phyloP scores from a whole-genome alignment of 73 alveolate genomes.

The Paramecium sexaurelia region DNA sequence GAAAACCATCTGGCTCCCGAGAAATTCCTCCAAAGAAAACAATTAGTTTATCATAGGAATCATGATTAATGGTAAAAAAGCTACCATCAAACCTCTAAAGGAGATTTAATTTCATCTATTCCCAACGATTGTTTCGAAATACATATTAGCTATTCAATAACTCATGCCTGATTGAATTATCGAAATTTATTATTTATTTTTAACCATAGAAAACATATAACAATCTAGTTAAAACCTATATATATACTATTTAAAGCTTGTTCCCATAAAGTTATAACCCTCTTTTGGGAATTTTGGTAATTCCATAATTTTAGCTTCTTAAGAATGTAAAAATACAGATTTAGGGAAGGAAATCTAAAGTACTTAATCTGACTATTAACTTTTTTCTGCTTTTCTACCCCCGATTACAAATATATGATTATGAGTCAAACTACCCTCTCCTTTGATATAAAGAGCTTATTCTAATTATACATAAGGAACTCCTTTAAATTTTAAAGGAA shows the following conservation, averaged over 20 bases:
- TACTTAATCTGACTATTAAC: neutral
- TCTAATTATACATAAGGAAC: neutral
- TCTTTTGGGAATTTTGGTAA: neutral
- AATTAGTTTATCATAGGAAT: neutral
- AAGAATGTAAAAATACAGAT: neutral
- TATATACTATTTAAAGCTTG: neutral
- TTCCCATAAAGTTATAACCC: constrained; percentile 14
- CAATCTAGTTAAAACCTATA: neutral
- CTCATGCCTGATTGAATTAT: neutral
- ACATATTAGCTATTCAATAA: neutral
- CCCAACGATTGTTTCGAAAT: neutral
- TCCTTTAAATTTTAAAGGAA: neutral
- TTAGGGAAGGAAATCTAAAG: neutral
- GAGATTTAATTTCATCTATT: neutral
- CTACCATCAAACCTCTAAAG: constrained; percentile 39
- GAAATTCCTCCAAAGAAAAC: constrained; percentile 28
- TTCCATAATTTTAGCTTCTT: neutral
- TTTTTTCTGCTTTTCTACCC: neutral
- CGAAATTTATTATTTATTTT: neutral
- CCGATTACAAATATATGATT: neutral
- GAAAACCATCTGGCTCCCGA: constrained; percentile 14
- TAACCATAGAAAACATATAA: neutral
- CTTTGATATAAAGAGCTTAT: neutral
- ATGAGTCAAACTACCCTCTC: neutral
- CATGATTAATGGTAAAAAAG: neutral